phyloP scores from a whole-genome alignment of 2,329 filamentous ascomycete genomes.

The Pyricularia sp. region DNA sequence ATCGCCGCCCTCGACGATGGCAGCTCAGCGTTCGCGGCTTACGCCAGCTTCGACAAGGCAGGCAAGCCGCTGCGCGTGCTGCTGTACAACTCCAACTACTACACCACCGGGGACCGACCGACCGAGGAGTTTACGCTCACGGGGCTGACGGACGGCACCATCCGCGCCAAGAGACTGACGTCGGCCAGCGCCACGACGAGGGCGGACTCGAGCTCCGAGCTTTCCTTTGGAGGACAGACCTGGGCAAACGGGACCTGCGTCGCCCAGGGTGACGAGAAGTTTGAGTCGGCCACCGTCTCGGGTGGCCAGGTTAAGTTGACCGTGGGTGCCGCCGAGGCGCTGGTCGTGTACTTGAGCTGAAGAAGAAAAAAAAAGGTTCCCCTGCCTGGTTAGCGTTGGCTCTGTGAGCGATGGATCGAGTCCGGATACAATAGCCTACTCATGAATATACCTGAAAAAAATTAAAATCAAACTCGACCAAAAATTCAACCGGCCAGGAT shows the following conservation, averaged over 20 bases:
- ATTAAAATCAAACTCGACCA: not conserved
- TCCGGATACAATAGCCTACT: not conserved
- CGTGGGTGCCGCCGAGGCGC: conserved; percentile 31
- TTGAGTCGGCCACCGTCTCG: conserved; percentile 20
- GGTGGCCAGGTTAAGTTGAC: conserved; percentile 25
- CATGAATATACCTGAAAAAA: not conserved
- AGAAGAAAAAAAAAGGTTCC: not conserved
- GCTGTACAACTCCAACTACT: conserved; percentile 34
- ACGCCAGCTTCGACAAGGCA: conserved; percentile 27
- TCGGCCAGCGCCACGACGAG: conserved; percentile 28
- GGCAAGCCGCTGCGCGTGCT: conserved; percentile 23
- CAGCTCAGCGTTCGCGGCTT: conserved; percentile 28
- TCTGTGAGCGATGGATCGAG: not conserved
- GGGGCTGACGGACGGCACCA: conserved; percentile 20
- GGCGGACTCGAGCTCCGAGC: conserved; percentile 27
- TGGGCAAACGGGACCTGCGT: conserved; percentile 32
- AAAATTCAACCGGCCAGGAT: not conserved
- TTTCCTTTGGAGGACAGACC: conserved; percentile 30
- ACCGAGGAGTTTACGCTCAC: conserved; percentile 27
- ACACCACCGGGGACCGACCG: conserved; percentile 17
- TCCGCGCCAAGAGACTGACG: conserved; percentile 30
- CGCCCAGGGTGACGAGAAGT: conserved; percentile 24
- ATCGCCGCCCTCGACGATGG: conserved; percentile 32
- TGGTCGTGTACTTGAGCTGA: conserved; percentile 28
- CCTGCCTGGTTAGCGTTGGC: not conserved